A percentile compares a stretch with the other conserved stretches of the same genome.
Evolutionary conservation across 1,139 yeast species (phyloP).

Genomic region (Saccharomyces hybrid): DNA sequence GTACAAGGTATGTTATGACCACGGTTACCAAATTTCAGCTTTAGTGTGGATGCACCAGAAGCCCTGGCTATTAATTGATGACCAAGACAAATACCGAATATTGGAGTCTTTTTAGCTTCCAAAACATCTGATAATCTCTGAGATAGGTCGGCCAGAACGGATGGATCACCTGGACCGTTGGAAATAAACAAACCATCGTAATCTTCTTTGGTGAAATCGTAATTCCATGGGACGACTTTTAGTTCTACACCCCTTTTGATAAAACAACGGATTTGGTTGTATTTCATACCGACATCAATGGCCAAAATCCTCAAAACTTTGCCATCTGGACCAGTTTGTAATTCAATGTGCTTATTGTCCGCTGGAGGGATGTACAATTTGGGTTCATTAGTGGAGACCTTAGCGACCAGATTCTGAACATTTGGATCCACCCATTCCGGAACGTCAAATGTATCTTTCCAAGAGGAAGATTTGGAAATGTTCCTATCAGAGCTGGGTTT

Average conservation of each 20-base stretch:
- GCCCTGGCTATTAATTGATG: conserved; percentile 93
- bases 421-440: conserved; percentile 96
- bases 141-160: conserved; percentile 50
- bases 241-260: conserved; percentile 94
- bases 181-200: conserved; percentile 95
- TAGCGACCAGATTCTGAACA: conserved; percentile 80
- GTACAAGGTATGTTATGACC: conserved; percentile 99
- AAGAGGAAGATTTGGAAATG: conserved; percentile 39
- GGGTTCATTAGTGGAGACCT: conserved; percentile 76
- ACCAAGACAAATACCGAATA: conserved; percentile 43
- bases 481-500: conserved; percentile 42
- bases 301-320: conserved; percentile 77
- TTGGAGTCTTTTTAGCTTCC: conserved; percentile 60
- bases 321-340: conserved; percentile 55
- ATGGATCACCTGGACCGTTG: conserved; percentile 99
- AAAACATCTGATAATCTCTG: conserved; percentile 49
- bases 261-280: conserved; percentile 94
- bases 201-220: conserved; percentile 67
- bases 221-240: conserved; percentile 93
- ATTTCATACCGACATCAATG: conserved; percentile 96
- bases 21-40: conserved; percentile 97
- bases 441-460: conserved; percentile 59
- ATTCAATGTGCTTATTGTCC: conserved; percentile 41
- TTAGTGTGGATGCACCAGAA: conserved; percentile 84
- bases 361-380: conserved; percentile 55